phyloP scores from a whole-genome alignment of 768 basidiomycete genomes.

The Rhizopogon vulgaris region DNA sequence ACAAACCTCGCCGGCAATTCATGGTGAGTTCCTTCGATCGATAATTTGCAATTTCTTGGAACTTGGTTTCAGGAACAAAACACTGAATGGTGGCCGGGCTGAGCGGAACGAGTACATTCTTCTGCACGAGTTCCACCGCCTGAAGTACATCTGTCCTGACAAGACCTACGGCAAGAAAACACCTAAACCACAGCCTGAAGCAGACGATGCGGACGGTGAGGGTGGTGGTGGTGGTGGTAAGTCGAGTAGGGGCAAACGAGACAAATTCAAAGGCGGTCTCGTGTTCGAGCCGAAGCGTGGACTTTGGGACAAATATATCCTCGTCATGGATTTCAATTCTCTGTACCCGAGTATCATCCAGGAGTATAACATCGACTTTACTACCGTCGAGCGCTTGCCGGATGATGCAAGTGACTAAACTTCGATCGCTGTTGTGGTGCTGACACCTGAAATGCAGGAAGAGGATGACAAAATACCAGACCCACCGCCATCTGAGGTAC shows the following conservation, averaged over 20 bases:
- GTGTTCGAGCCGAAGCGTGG: conserved; percentile 96
- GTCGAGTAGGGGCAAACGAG: conserved; percentile 62
- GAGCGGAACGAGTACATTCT: conserved; percentile 99
- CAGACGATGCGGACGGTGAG: conserved; percentile 50
- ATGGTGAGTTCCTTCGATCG: conserved; percentile 51
- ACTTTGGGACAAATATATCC: conserved; percentile 92
- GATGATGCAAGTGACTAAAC: conserved; percentile 39
- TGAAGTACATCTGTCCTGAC: conserved; percentile 96
- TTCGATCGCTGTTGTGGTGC: background rate
- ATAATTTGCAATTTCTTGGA: background rate
- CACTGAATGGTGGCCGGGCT: conserved; percentile 93
- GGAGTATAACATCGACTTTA: conserved; percentile 99
- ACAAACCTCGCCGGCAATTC: conserved; percentile 96
- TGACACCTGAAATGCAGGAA: conserved; percentile 26
- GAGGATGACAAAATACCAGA: conserved; percentile 87
- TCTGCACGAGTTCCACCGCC: conserved; percentile 92
- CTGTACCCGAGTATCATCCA: conserved; percentile 99
- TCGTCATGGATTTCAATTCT: conserved; percentile 99
- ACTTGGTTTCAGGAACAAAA: conserved; percentile 73
- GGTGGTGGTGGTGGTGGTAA: conserved; percentile 35
- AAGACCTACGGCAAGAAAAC: conserved; percentile 81
- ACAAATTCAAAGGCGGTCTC: conserved; percentile 98
- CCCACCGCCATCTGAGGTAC: conserved; percentile 62
- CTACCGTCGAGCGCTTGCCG: conserved; percentile 76
- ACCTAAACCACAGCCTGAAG: conserved; percentile 41